These are phyloP conservation scores for Iberis amara DNA, from an alignment of 441 rosid genomes.

Conservation along the genomic window DNA sequence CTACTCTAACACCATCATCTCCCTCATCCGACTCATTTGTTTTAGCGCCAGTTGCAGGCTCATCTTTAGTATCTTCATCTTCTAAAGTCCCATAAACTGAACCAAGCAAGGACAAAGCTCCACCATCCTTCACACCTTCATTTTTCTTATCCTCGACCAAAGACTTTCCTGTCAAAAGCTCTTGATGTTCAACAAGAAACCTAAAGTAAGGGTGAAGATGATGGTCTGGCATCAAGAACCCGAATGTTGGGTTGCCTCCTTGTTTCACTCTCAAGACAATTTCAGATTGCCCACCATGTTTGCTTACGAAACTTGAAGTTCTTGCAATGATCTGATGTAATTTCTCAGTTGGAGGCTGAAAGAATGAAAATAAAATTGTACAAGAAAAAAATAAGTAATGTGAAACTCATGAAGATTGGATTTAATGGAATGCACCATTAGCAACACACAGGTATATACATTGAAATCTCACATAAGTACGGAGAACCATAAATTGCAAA, in stretches of 20 bases:
- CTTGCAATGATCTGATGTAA: conserved; percentile 84
- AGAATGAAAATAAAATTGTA: conserved; percentile 23
- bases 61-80: conserved; percentile 63
- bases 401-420: conserved; percentile 24
- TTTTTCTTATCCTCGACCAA: conserved; percentile 40
- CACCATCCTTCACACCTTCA: conserved; percentile 36
- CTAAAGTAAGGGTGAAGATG: conserved; percentile 77
- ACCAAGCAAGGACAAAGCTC: conserved; percentile 89
- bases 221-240: conserved; percentile 94
- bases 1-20: conserved; percentile 28
- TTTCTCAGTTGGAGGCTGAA: conserved; percentile 93
- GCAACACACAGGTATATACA: conserved; percentile 31
- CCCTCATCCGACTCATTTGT: conserved; percentile 31
- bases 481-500: conserved; percentile 56
- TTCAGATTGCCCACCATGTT: conserved; percentile 93
- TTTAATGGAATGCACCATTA: conserved; percentile 29
- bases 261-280: conserved; percentile 94
- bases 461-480: conserved; percentile 41
- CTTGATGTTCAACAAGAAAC: conserved; percentile 87
- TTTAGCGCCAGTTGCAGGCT: conserved; percentile 30
- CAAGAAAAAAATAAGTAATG: conserved; percentile 28
- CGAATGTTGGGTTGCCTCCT: conserved; percentile 92
- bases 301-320: conserved; percentile 81
- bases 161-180: conserved; percentile 54
- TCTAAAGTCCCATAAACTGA: conserved; percentile 78